Percentiles rank a stretch among this genome's conserved stretches.
Evolutionary conservation across 2,329 filamentous ascomycete species (phyloP).

Genomic region (Nigrospora osmanthi): DNA sequence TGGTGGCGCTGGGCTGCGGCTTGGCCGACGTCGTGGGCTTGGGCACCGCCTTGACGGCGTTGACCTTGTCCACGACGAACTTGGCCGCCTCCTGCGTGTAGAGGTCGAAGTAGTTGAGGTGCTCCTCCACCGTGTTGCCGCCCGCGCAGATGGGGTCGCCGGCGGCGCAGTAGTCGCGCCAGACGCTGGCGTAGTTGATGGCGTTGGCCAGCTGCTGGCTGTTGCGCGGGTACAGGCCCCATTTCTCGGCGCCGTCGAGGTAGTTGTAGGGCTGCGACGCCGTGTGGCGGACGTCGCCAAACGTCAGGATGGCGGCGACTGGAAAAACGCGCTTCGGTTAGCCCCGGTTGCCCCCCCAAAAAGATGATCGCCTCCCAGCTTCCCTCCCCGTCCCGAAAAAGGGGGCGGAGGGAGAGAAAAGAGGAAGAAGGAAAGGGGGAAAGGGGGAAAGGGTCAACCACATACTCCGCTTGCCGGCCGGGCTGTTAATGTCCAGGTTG

Average conservation of each 20-base stretch:
- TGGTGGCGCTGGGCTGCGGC: background rate
- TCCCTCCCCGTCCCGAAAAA: too few species aligned
- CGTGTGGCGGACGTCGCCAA: constrained; percentile 25
- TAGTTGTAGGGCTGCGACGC: constrained; percentile 25
- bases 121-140: constrained; percentile 20
- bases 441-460: constrained; percentile 6
- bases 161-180: constrained; percentile 25
- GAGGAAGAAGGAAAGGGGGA: background rate
- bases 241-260: constrained; percentile 14
- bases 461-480: constrained; percentile 25
- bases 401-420: background rate
- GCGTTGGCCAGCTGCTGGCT: constrained; percentile 18
- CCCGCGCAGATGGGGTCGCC: constrained; percentile 31
- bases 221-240: constrained; percentile 21
- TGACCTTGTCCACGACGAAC: constrained; percentile 2
- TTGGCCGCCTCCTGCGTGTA: constrained; percentile 14
- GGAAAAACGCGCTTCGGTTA: background rate
- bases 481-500: constrained; percentile 16
- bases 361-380: too few species aligned
- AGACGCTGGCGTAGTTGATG: constrained; percentile 13
- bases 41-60: background rate
- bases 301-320: constrained; percentile 25
- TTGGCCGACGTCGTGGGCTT: too few species aligned
- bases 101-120: constrained; percentile 28
- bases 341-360: too few species aligned